Conservation (phyloP, 2,329 filamentous ascomycete genomes). For the Triangularia verruculosa region DNA sequence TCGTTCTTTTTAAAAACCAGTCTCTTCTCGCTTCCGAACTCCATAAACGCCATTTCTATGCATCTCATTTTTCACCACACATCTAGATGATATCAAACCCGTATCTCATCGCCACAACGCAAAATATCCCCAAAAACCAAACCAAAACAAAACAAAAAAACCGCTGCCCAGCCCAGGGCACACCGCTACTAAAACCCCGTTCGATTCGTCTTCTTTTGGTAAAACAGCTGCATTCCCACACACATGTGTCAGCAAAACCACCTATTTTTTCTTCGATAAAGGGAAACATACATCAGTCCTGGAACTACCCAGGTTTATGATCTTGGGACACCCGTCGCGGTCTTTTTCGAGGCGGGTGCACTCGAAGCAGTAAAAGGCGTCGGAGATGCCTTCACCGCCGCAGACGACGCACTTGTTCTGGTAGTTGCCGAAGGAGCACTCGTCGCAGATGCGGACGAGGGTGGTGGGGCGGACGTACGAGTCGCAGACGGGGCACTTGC, state of each 20-base stretch:
- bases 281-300: constrained; percentile 74
- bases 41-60: constrained; percentile 1
- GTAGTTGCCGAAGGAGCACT: constrained; percentile 99
- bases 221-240: constrained; percentile 50
- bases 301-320: constrained; percentile 94
- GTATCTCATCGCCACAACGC: not conserved
- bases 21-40: not conserved
- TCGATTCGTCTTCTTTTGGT: constrained; percentile 66
- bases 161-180: constrained; percentile 26
- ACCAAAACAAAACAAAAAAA: not conserved
- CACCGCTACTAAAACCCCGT: constrained; percentile 44
- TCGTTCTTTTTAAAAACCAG: not conserved
- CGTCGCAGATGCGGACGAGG: constrained; percentile 96
- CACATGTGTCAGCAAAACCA: constrained; percentile 30
- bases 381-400: constrained; percentile 94
- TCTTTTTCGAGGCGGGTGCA: constrained; percentile 97
- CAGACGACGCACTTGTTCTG: constrained; percentile 99
- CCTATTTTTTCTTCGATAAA: not conserved
- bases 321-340: constrained; percentile 96
- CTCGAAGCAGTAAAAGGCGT: constrained; percentile 99
- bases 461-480: constrained; percentile 98
- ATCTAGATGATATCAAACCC: not conserved
- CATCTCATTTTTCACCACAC: not conserved
- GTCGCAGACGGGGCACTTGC: constrained; percentile 98
- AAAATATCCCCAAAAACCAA: not conserved